phyloP scores from a whole-genome alignment of 768 basidiomycete species.

The Leccinum boreale region DNA sequence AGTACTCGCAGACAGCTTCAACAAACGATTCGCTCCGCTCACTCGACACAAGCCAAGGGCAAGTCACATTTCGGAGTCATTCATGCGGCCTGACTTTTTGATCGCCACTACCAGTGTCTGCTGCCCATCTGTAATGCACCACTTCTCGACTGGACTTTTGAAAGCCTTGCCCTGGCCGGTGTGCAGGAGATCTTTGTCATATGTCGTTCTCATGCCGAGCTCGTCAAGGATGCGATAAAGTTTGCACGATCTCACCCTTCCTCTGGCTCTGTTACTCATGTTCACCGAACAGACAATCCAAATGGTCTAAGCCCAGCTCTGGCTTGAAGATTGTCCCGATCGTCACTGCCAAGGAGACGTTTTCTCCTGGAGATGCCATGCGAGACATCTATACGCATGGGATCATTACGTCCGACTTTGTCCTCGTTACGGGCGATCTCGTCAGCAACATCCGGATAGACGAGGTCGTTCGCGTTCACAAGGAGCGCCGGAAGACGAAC shows the following conservation, averaged over 20 bases:
- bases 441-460: constrained; percentile 92
- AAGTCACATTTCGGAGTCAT: constrained; percentile 28
- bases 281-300: constrained; percentile 56
- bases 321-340: constrained; percentile 84
- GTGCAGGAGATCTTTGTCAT: constrained; percentile 97
- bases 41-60: constrained; percentile 86
- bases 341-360: constrained; percentile 80
- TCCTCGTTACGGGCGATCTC: constrained; percentile 87
- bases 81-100: constrained; percentile 12
- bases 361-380: constrained; percentile 88
- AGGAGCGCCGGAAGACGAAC: constrained; percentile 79
- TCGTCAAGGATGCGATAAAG: constrained; percentile 83
- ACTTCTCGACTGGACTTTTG: constrained; percentile 94
- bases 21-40: constrained; percentile 89
- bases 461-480: constrained; percentile 85
- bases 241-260: constrained; percentile 35
- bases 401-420: constrained; percentile 86
- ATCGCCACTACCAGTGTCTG: constrained; percentile 59
- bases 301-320: constrained; percentile 78
- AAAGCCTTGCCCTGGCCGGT: constrained; percentile 89
- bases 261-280: constrained; percentile 10
- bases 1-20: constrained; percentile 94
- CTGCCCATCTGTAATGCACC: constrained; percentile 93
- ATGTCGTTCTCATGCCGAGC: constrained; percentile 85
- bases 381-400: constrained; percentile 92